These are phyloP conservation scores for Candolleomyces eurysporus DNA, from an alignment of 768 basidiomycete genomes.

Conservation along the genomic window DNA sequence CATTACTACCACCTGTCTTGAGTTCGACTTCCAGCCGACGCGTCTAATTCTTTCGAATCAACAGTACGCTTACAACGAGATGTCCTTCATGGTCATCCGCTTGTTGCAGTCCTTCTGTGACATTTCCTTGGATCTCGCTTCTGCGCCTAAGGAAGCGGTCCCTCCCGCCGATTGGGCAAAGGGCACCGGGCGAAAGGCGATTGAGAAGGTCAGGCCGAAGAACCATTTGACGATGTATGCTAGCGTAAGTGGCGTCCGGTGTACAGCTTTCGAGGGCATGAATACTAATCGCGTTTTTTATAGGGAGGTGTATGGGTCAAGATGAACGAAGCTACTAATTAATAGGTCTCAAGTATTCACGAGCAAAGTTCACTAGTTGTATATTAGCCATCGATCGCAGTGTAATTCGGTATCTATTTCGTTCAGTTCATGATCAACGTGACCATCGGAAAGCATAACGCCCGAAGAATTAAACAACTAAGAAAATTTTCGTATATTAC, in stretches of 20 bases:
- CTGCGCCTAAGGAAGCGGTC: constrained; percentile 42
- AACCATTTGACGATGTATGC: constrained; percentile 54
- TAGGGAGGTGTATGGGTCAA: constrained; percentile 58
- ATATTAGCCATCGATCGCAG: too few relatives aligned
- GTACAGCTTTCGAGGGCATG: neutral
- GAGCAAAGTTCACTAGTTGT: too few relatives aligned
- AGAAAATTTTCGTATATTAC: too few relatives aligned
- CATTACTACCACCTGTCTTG: neutral
- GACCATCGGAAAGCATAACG: too few relatives aligned
- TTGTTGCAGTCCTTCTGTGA: constrained; percentile 58
- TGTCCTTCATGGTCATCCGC: constrained; percentile 63
- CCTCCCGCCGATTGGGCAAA: constrained; percentile 48
- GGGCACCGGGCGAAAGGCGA: constrained; percentile 44
- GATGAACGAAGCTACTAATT: constrained; percentile 5
- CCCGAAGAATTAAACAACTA: too few relatives aligned
- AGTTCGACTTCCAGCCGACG: neutral
- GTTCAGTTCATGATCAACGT: too few relatives aligned
- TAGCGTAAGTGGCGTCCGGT: constrained; percentile 27
- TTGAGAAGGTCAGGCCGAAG: constrained; percentile 52
- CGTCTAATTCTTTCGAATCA: neutral
- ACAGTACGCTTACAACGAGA: constrained; percentile 58
- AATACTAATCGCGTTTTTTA: neutral
- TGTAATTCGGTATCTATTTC: too few relatives aligned
- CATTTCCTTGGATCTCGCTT: constrained; percentile 44
- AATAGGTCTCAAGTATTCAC: too few relatives aligned